phyloP scores from a whole-genome alignment of 1,139 yeast species.

The Pneumocystis oryctolagi region DNA sequence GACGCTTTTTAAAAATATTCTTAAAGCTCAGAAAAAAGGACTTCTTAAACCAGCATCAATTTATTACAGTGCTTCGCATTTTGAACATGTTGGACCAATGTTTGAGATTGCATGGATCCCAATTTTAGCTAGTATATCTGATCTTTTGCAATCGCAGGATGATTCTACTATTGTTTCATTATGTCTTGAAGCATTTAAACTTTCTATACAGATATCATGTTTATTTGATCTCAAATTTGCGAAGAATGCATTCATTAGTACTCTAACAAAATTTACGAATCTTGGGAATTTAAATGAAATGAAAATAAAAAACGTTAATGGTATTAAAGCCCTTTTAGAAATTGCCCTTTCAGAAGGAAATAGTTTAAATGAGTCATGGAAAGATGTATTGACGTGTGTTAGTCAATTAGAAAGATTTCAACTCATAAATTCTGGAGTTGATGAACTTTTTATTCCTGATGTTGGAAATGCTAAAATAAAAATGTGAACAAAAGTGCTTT shows the following conservation, averaged over 20 bases:
- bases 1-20: conserved; percentile 54
- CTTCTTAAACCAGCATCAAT: conserved; percentile 20
- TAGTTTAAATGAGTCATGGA: conserved; percentile 62
- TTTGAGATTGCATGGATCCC: conserved; percentile 49
- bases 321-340: conserved; percentile 58
- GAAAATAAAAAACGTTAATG: conserved; percentile 65
- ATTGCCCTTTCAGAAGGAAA: conserved; percentile 71
- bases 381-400: conserved; percentile 60
- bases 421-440: conserved; percentile 75
- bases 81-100: conserved; percentile 67
- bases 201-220: conserved; percentile 71
- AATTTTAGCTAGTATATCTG: conserved; percentile 55
- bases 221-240: conserved; percentile 75
- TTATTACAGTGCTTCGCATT: conserved; percentile 54
- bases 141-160: conserved; percentile 73
- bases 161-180: conserved; percentile 56
- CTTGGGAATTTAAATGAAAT: conserved; percentile 67
- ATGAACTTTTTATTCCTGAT: conserved; percentile 75
- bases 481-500: neutral
- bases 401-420: conserved; percentile 87
- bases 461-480: conserved; percentile 57
- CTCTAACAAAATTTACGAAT: conserved; percentile 74
- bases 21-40: conserved; percentile 32
- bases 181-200: conserved; percentile 72
- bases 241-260: conserved; percentile 75